A percentile compares a stretch with the other conserved stretches of the same genome.
Conservation (phyloP, 805 yeast genomes). For the Sungouiozyma ichnusensis region DNA sequence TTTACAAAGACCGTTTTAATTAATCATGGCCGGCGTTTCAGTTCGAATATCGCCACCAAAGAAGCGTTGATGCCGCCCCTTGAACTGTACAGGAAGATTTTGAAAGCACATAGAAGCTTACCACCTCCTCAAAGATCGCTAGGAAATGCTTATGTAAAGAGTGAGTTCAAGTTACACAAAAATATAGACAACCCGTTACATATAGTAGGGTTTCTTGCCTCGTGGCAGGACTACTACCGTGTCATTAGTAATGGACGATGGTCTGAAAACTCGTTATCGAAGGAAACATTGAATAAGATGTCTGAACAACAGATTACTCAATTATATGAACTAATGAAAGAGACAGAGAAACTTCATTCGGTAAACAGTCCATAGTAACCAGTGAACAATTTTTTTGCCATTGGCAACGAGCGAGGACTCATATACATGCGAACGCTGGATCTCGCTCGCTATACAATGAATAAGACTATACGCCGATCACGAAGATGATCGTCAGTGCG, state of each 20-base stretch:
- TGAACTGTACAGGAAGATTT: slow-evolving; percentile 62
- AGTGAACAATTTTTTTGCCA: neutral
- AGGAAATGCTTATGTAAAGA: slow-evolving; percentile 84
- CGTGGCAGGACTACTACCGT: slow-evolving; percentile 83
- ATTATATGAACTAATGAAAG: slow-evolving; percentile 69
- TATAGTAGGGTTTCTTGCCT: slow-evolving; percentile 83
- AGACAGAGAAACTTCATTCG: slow-evolving; percentile 30
- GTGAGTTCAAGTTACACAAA: slow-evolving; percentile 81
- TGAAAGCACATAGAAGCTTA: slow-evolving; percentile 68
- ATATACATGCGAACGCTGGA: no score
- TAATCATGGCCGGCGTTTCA: neutral
- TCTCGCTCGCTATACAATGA: no score
- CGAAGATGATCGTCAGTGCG: no score
- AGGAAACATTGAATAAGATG: slow-evolving; percentile 65
- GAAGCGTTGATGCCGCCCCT: slow-evolving; percentile 67
- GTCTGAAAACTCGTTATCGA: slow-evolving; percentile 52
- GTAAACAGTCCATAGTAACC: neutral
- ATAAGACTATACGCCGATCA: no score
- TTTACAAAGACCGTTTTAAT: neutral
- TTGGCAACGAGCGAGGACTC: neutral
- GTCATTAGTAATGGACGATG: slow-evolving; percentile 52
- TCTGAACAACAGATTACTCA: slow-evolving; percentile 86
- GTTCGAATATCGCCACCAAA: neutral
- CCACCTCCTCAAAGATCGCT: slow-evolving; percentile 60
- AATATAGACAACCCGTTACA: slow-evolving; percentile 80